Percentiles rank a stretch among this genome's conserved stretches.
Evolutionary conservation across 768 basidiomycete genomes (phyloP).

Genomic region (Russula griseocarnosa): DNA sequence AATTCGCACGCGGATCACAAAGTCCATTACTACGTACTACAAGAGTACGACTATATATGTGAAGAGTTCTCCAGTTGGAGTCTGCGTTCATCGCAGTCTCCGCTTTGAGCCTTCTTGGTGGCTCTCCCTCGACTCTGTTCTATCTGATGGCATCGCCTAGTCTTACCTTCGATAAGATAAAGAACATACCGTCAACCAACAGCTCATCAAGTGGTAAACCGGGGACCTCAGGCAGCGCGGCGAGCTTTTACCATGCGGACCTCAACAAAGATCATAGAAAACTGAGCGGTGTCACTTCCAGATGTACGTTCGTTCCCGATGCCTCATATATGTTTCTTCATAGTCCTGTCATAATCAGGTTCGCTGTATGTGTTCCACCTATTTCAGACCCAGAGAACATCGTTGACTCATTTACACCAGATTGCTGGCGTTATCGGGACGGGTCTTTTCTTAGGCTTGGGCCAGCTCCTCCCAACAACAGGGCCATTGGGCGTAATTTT

Average conservation of each 20-base stretch:
- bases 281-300: slow-evolving; percentile 24
- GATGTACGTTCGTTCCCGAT: slow-evolving; percentile 15
- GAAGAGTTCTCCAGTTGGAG: background rate
- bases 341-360: slow-evolving; percentile 10
- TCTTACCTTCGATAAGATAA: background rate
- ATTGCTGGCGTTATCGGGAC: slow-evolving; percentile 35
- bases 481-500: slow-evolving; percentile 35
- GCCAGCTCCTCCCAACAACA: slow-evolving; percentile 31
- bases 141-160: background rate
- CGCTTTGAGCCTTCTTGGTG: background rate
- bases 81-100: background rate
- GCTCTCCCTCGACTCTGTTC: background rate
- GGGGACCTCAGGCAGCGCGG: background rate
- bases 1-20: background rate
- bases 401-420: background rate
- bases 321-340: background rate
- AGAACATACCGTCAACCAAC: background rate
- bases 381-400: background rate
- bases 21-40: background rate
- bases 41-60: background rate
- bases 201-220: background rate
- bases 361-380: slow-evolving; percentile 17
- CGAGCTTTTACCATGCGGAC: slow-evolving; percentile 20
- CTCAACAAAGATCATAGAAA: slow-evolving; percentile 23
- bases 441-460: slow-evolving; percentile 35